Base-by-base conservation (phyloP, 129 eudicot genomes). In the Saposhnikovia divaricata region DNA sequence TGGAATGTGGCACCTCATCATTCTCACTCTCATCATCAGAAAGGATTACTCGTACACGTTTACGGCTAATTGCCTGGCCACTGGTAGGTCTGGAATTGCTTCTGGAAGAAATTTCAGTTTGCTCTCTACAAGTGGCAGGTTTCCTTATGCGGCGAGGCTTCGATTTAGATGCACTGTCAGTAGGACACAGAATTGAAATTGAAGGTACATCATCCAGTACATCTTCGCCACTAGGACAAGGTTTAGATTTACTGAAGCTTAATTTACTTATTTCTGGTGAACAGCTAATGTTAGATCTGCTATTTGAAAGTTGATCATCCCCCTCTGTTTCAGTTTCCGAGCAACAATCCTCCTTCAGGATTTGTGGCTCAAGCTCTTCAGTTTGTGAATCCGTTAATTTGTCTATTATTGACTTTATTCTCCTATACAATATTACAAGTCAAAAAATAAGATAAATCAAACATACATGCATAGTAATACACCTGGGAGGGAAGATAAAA, bases 271-370 rank as follows among this genome's bases (percentile, higher is more conserved):
- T 80, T 81, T 77, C 83, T 48, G 85, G 89, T 79, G 95, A 87
- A 79, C 48, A 79, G 81, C 83, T 74, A 44, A 79, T 77, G 69
- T 84, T 82, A 73, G 88, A 87, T 69, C 65, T n/a, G n/a, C n/a
- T 77, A 71, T 85, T 77, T 37, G 89, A 71, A 72, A 87, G 61
- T 51, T 71, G 75, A 81, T 86, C 84, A 51, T 85, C 93, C 77
- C 83, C 87, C 68, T 90, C 97, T 47, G 94, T 87, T 85, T 92
- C 92, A 44, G 93, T 90, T 83, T 95, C 99, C 44, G 97, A 91
- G 86, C 99, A 96, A 81, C 86, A 81, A 75, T 96, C 94, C 75
- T 46, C 82, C 55, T 42, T 78, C 31, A 45, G 31, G 72, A 79
- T 84, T 83, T 77, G 72, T 59, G 86, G 82, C 75, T 86, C 91